phyloP scores from a whole-genome alignment of 1,284 basidiomycete species.

The Neonothopanus nambi region DNA sequence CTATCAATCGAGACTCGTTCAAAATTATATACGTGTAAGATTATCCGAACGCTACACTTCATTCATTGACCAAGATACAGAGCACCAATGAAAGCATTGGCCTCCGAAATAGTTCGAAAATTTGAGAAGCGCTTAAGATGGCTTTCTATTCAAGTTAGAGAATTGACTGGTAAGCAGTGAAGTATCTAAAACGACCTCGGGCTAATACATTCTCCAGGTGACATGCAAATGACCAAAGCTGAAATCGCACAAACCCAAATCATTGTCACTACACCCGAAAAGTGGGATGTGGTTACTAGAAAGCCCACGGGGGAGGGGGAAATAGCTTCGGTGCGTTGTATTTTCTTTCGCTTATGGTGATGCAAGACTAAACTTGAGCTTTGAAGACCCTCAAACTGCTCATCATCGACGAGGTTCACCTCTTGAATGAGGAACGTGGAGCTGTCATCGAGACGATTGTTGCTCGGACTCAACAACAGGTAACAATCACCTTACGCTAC shows the following conservation, averaged over 20 bases:
- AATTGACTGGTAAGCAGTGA: constrained; percentile 74
- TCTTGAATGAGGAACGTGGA: constrained; percentile 97
- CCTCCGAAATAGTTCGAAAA: constrained; percentile 94
- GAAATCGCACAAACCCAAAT: constrained; percentile 97
- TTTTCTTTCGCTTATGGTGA: background rate
- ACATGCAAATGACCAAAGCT: constrained; percentile 95
- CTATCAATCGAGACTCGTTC: constrained; percentile 76
- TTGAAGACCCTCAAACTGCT: constrained; percentile 86
- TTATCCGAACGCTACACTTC: too few species aligned
- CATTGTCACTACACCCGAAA: constrained; percentile 98
- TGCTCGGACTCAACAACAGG: constrained; percentile 91
- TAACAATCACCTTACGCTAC: constrained; percentile 28
- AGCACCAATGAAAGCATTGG: constrained; percentile 98
- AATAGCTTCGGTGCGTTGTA: constrained; percentile 73
- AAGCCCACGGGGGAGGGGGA: constrained; percentile 98
- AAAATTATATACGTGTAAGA: constrained; percentile 96
- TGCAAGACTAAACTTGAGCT: constrained; percentile 13
- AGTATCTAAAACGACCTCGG: background rate
- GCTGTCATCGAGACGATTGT: constrained; percentile 99
- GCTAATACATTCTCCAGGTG: constrained; percentile 53
- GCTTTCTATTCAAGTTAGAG: constrained; percentile 86
- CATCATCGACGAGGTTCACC: constrained; percentile 98
- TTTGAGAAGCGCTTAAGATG: constrained; percentile 89
- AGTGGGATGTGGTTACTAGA: constrained; percentile 99
- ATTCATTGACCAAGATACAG: constrained; percentile 34